Evolutionary conservation across 192 early-diverging fungal species (phyloP), one percentile per base, ranked within the genome.

Genomic region (Backusella mclennaniae): DNA sequence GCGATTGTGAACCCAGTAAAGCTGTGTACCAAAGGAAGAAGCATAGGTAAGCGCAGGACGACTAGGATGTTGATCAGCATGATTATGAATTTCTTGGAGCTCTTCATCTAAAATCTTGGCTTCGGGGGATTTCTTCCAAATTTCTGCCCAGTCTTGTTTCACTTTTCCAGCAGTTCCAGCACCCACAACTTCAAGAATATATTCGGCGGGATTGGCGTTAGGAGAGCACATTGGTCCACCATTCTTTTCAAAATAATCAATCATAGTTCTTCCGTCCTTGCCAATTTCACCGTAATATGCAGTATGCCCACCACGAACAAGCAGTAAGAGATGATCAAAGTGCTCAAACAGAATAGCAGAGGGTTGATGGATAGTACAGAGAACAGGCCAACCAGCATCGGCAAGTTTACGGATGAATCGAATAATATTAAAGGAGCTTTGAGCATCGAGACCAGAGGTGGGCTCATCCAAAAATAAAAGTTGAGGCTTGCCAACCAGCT

Each of bases 401-500:
- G 92, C 86, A 75, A 91, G 76, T 72, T 84, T 83, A 78, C 87
- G 88, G 89, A 92, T 84, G 82, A 95, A 92, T 73, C 91, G 86
- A 75, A 92, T 84, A 75, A 93, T 85, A 84, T 93, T 90, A 78
- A 90, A 91, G 0, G 93, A 91, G 14, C 93, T 85, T 76, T 96
- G 94, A 14, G 91, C 89, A 79, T 93, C 92, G 8, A 93, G 82
- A n/a, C 96, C 96, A 35, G 92, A 94, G 1, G 95, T 96, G 23
- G 96, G 96, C 80, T 93, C 96, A 83, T 96, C 95, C 76, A 96
- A 85, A 83, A 97, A 94, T 36, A 97, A 85, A 29, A 93, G 79
- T 73, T 90, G 87, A 19, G 92, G 91, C 83, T 91, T 86, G 9
- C 94, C 87, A 6, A 96, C 90, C 39, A 97, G 84, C 78, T 97